These are phyloP conservation scores for Zarea fungicola DNA, from an alignment of 2,329 filamentous ascomycete species.

Conservation along the genomic window DNA sequence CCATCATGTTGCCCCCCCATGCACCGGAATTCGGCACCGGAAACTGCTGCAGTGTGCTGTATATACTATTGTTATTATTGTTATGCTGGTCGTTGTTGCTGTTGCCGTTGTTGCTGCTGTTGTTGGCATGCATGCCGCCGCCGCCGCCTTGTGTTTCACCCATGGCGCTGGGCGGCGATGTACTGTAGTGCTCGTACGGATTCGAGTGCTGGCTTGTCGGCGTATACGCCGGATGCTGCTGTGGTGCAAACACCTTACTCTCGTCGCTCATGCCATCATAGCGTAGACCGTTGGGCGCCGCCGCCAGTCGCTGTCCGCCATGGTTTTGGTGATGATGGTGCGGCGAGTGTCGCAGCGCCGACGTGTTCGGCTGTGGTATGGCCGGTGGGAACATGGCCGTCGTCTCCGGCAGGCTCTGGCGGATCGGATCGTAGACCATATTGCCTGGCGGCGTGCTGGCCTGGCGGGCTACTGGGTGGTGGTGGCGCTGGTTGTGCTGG, in stretches of 20 bases:
- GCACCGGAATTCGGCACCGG: constrained; percentile 12
- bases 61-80: constrained; percentile 18
- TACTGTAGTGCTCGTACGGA: constrained; percentile 37
- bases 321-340: too few species aligned
- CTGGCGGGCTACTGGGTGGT: constrained; percentile 21
- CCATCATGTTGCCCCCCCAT: constrained; percentile 26
- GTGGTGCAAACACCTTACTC: constrained; percentile 27
- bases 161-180: constrained; percentile 39
- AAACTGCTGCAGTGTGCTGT: constrained; percentile 12
- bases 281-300: constrained; percentile 17
- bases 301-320: constrained; percentile 22
- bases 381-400: constrained; percentile 43
- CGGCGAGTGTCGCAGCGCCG: constrained; percentile 42
- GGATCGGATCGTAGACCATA: constrained; percentile 56
- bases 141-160: constrained; percentile 30
- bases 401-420: constrained; percentile 48
- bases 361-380: constrained; percentile 45
- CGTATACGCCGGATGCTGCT: constrained; percentile 28
- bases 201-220: constrained; percentile 37
- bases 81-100: constrained; percentile 22
- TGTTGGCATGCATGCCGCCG: constrained; percentile 11
- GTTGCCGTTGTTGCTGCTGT: constrained; percentile 13
- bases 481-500: background rate
- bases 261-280: constrained; percentile 25
- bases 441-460: constrained; percentile 49